Conservation (phyloP, 2,329 filamentous ascomycete genomes). For the Botrytis squamosa region DNA sequence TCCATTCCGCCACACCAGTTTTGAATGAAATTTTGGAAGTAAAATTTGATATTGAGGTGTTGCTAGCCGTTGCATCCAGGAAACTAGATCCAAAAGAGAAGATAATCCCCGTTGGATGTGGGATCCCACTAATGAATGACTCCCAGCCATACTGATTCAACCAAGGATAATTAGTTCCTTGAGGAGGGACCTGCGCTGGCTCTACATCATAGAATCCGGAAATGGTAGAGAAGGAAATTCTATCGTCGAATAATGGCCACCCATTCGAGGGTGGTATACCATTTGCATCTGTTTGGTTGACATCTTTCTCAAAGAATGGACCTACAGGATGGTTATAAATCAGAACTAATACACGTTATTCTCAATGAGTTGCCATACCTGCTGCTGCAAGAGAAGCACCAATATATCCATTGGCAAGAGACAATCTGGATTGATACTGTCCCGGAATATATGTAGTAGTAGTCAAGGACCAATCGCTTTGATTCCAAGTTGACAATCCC, state of each 20-base stretch:
- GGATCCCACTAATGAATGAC: slow-evolving; percentile 68
- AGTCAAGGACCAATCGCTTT: slow-evolving; percentile 37
- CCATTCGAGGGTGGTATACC: slow-evolving; percentile 50
- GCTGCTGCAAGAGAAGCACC: neutral
- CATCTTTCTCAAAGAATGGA: slow-evolving; percentile 38
- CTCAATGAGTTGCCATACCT: neutral
- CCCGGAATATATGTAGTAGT: slow-evolving; percentile 33
- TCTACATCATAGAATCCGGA: slow-evolving; percentile 66
- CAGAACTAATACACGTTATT: neutral
- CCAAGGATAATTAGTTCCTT: slow-evolving; percentile 65
- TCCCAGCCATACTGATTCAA: slow-evolving; percentile 68
- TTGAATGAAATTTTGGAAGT: slow-evolving; percentile 60
- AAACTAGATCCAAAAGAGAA: slow-evolving; percentile 55
- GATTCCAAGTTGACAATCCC: slow-evolving; percentile 34
- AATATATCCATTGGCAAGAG: slow-evolving; percentile 38
- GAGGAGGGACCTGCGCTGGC: slow-evolving; percentile 45
- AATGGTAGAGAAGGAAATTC: slow-evolving; percentile 66
- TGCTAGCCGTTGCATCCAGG: slow-evolving; percentile 60
- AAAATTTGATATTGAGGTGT: slow-evolving; percentile 59
- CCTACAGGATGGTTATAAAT: slow-evolving; percentile 24
- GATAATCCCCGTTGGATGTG: slow-evolving; percentile 63
- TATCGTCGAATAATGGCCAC: slow-evolving; percentile 64
- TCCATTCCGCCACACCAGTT: slow-evolving; percentile 62
- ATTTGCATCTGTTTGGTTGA: slow-evolving; percentile 36
- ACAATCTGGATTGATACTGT: slow-evolving; percentile 38